Percentiles rank a stretch among this genome's conserved stretches.
phyloP scores from a whole-genome alignment of 164 flowering plant species.

The Buxus sempervirens region DNA sequence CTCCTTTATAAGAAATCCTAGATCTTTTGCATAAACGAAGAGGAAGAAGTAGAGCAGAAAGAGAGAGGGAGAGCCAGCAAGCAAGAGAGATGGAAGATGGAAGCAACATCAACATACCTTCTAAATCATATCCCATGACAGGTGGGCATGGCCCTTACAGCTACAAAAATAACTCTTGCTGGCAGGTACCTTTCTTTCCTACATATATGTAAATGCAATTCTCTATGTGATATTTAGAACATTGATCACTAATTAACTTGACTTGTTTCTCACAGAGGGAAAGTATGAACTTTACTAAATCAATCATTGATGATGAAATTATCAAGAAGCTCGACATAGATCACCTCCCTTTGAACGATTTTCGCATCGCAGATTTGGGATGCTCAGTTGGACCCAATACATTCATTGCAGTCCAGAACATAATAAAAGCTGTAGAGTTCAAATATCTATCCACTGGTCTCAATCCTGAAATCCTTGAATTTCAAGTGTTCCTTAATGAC shows the following conservation, averaged over 20 bases:
- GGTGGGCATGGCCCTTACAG: neutral
- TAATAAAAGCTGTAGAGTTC: neutral
- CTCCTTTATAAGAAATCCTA: no score
- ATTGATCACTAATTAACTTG: no score
- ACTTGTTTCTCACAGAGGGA: neutral
- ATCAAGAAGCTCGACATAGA: neutral
- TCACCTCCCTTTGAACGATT: neutral
- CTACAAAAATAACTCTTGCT: neutral
- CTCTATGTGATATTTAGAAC: no score
- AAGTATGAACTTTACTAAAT: neutral
- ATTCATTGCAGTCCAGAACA: neutral
- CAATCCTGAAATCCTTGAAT: neutral
- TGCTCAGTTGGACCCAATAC: constrained; percentile 6
- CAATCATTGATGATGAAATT: neutral
- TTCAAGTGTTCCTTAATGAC: constrained; percentile 1
- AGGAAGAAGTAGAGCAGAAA: no score
- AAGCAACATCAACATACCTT: neutral
- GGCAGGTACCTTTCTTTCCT: neutral
- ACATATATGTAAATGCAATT: no score
- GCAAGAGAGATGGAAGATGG: neutral
- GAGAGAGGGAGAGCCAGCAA: neutral
- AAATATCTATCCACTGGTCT: neutral
- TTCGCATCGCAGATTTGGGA: neutral
- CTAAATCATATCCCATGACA: neutral
- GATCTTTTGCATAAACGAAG: no score